A percentile compares a stretch with the other conserved stretches of the same genome.
Evolutionary conservation across 495 filamentous ascomycete genomes (phyloP).

Genomic region (Pyrenula aspistea): DNA sequence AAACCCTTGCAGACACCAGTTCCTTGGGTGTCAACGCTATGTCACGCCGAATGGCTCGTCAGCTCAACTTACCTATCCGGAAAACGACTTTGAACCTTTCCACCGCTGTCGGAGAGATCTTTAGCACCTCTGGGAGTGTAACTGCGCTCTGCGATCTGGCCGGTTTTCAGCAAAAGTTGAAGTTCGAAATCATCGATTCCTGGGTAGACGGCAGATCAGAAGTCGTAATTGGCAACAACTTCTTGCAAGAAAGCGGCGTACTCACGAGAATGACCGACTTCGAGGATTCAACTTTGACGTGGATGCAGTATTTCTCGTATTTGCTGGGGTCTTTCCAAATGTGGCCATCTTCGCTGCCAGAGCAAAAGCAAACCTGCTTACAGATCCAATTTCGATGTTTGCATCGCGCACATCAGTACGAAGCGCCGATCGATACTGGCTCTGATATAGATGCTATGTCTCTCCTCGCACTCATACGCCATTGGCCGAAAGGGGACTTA

Average conservation of each 20-base stretch:
- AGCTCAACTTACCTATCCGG: not conserved
- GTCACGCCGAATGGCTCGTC: not conserved
- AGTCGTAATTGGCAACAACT: not conserved
- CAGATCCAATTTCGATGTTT: not conserved
- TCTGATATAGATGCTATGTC: not conserved
- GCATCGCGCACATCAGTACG: not conserved
- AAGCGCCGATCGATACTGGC: not conserved
- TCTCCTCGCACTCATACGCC: not conserved
- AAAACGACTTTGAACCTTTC: not conserved
- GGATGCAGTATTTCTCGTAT: not conserved
- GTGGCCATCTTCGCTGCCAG: not conserved
- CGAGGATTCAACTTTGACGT: not conserved
- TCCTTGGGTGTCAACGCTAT: not conserved
- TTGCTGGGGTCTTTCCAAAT: not conserved
- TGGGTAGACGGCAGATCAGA: not conserved
- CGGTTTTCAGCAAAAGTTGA: not conserved
- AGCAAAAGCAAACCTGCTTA: not conserved
- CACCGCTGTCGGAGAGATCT: not conserved
- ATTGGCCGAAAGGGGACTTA: not conserved
- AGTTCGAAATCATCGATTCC: not conserved
- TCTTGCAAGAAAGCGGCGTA: not conserved
- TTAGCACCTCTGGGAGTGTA: not conserved
- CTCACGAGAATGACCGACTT: not conserved
- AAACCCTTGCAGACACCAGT: not conserved
- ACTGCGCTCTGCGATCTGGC: not conserved